phyloP scores from a whole-genome alignment of 495 filamentous ascomycete genomes.

The Tirmania nivea region DNA sequence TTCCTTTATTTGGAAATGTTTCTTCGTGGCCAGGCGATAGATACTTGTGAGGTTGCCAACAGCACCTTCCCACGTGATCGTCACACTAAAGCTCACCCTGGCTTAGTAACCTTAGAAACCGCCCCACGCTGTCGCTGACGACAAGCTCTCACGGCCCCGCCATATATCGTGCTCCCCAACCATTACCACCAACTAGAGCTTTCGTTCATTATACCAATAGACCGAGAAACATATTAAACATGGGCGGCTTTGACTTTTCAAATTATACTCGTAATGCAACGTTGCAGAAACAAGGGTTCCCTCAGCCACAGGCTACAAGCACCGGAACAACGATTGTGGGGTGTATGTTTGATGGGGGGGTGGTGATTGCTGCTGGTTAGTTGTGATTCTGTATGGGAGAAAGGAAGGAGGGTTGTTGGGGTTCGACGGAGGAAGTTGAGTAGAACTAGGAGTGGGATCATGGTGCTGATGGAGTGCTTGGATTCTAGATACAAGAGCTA shows the following conservation, averaged over 20 bases:
- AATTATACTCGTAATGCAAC: slow-evolving; percentile 97
- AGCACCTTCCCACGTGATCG: too few relatives aligned
- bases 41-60: too few relatives aligned
- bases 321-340: slow-evolving; percentile 99
- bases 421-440: background rate
- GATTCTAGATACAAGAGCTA: slow-evolving; percentile 75
- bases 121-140: background rate
- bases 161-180: background rate
- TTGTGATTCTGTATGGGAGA: slow-evolving; percentile 5
- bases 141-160: too few relatives aligned
- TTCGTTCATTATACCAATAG: background rate
- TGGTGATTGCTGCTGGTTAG: slow-evolving; percentile 45
- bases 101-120: too few relatives aligned
- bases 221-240: slow-evolving; percentile 20
- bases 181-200: background rate
- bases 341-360: slow-evolving; percentile 88
- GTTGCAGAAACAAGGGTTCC: slow-evolving; percentile 77
- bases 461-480: background rate
- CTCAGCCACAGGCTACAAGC: slow-evolving; percentile 90
- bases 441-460: background rate
- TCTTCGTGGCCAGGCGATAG: too few relatives aligned
- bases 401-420: background rate
- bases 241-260: slow-evolving; percentile 98
- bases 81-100: too few relatives aligned
- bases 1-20: too few relatives aligned